Conservation (phyloP, 2,329 filamentous ascomycete species). For the Rutstroemia sp. region DNA sequence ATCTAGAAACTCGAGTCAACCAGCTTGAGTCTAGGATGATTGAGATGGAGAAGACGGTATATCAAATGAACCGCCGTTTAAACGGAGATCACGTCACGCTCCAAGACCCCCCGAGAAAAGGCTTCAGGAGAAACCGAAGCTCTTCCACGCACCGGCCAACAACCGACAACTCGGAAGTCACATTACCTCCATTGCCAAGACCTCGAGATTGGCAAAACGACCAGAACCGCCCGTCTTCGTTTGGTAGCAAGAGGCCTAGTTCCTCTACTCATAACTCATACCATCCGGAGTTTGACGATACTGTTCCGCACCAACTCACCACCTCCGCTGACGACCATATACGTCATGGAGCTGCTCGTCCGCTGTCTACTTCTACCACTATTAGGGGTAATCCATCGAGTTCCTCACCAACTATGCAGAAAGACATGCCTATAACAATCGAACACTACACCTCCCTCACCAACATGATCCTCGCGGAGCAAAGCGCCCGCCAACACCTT, state of each 20-base stretch:
- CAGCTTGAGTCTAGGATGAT: constrained; percentile 44
- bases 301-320: constrained; percentile 9
- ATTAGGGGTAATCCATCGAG: constrained; percentile 23
- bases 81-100: constrained; percentile 14
- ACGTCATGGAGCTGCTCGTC: constrained; percentile 13
- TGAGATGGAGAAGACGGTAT: constrained; percentile 38
- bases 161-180: constrained; percentile 23
- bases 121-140: constrained; percentile 12
- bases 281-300: constrained; percentile 19
- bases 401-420: constrained; percentile 23
- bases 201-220: constrained; percentile 12
- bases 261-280: constrained; percentile 21
- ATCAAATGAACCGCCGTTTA: constrained; percentile 10
- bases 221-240: constrained; percentile 18
- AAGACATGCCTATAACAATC: constrained; percentile 26
- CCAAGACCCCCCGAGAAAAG: constrained; percentile 21
- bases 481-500: constrained; percentile 45
- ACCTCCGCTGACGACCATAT: constrained; percentile 8
- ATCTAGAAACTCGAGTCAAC: constrained; percentile 45
- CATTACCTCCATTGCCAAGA: constrained; percentile 17
- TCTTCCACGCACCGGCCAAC: constrained; percentile 15
- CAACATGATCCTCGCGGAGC: constrained; percentile 48
- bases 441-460: constrained; percentile 45
- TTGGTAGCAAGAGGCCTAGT: constrained; percentile 21
- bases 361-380: constrained; percentile 28